Evolutionary conservation across 306 rosid species (phyloP), one percentile per base, ranked within the genome.

Genomic region (Vicia sativa): DNA sequence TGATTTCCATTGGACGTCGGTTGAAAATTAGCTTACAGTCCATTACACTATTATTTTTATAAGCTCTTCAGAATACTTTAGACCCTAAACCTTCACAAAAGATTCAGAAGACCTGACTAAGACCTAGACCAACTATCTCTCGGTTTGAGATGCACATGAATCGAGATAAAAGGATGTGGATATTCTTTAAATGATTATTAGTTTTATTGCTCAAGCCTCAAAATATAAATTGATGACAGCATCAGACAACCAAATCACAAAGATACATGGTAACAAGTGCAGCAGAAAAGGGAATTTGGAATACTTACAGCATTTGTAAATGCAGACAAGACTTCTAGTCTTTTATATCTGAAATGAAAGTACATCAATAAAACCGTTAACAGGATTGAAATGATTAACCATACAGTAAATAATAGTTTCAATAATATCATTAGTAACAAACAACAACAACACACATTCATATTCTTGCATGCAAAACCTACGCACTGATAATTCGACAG

Each of bases 281-380:
- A 59, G 56, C 10, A 44, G 68, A 6, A 62, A 71, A 76, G 66
- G 75, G 68, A 77, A 43, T 70, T 71, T 26, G 37, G 71, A 65
- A 61, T 71, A 84, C 99, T 87, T 88, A 93, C 99, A 78, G 97
- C 95, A 85, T 93, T 93, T 54, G 99, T 93, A 81, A 93, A 93
- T 54, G 99, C 97, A 72, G 99, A 82, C 80, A 93, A 73, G 57
- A 87, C 96, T 83, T 90, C 95, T 16, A 93, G 89, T 89, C 99
- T 84, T 80, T 88, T 85, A 81, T 93, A 93, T 81, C 99, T 93
- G 92, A 65, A 74, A 34, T 37, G 23, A 37, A 43, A 87, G 60
- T 60, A 19, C 52, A 11, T 29, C 21, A 62, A 15, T 19, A 58
- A 62, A 70, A 48, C 11, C 58, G 25, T 23, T 42, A 64, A 15